A percentile compares a stretch with the other conserved stretches of the same genome.
phyloP scores from a whole-genome alignment of 768 basidiomycete species.

The Termitomyces sp. region DNA sequence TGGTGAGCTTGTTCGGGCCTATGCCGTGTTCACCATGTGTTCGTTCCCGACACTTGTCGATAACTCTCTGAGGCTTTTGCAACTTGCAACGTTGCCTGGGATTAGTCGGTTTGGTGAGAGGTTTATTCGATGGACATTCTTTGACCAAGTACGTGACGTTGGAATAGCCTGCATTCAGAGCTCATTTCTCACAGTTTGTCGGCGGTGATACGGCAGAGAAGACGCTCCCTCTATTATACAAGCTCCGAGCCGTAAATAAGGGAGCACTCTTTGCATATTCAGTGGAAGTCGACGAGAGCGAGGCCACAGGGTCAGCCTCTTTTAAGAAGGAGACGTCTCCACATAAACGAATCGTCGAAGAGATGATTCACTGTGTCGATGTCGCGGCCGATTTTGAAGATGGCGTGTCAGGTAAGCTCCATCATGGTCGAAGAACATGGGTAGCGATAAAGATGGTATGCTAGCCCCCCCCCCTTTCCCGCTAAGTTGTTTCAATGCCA shows the following conservation, averaged over 20 bases:
- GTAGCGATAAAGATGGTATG: conserved; percentile 81
- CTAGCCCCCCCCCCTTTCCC: conserved; percentile 2
- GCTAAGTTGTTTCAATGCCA: neutral
- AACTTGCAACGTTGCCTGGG: conserved; percentile 49
- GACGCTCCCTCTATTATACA: conserved; percentile 56
- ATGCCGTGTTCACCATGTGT: conserved; percentile 77
- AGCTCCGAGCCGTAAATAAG: conserved; percentile 60
- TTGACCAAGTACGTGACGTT: conserved; percentile 55
- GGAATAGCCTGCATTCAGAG: neutral
- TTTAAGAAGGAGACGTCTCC: conserved; percentile 20
- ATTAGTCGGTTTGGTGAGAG: conserved; percentile 59
- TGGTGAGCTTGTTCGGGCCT: conserved; percentile 54
- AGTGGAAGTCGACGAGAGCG: conserved; percentile 72
- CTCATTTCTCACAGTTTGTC: conserved; percentile 55
- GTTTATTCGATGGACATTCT: conserved; percentile 77
- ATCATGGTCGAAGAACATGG: conserved; percentile 57
- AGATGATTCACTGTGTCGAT: conserved; percentile 73
- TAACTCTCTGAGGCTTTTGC: conserved; percentile 60
- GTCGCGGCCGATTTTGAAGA: conserved; percentile 81
- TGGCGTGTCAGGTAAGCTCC: conserved; percentile 16
- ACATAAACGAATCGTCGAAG: conserved; percentile 63
- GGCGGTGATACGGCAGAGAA: conserved; percentile 78
- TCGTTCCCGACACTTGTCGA: conserved; percentile 77
- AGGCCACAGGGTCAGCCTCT: conserved; percentile 28
- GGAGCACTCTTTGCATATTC: conserved; percentile 80